These are phyloP conservation scores for Jaminaea rosea DNA, from an alignment of 1,284 basidiomycete genomes.

Conservation along the genomic window DNA sequence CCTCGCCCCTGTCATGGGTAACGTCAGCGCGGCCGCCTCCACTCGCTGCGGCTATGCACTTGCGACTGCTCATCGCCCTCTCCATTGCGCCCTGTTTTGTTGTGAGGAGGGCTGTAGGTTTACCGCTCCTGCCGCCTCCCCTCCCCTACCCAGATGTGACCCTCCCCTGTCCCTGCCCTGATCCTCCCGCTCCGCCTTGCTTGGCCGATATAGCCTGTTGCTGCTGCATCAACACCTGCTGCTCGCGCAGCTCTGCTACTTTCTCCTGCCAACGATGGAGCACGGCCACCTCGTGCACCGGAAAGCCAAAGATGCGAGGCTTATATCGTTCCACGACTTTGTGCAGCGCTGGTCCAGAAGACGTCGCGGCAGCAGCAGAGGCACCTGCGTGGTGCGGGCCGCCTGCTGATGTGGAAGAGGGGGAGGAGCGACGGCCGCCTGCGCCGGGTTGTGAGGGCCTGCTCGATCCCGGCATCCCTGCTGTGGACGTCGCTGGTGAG, in stretches of 20 bases:
- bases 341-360: neutral
- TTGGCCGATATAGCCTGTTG: constrained; percentile 1
- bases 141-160: neutral
- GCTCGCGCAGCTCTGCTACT: neutral
- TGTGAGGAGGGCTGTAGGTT: no score
- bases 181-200: neutral
- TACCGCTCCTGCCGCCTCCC: neutral
- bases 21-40: no score
- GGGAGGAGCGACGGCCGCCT: neutral
- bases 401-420: no score
- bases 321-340: constrained; percentile 35
- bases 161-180: neutral
- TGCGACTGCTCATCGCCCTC: no score
- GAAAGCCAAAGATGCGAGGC: constrained; percentile 46
- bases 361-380: no score
- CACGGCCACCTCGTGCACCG: constrained; percentile 41
- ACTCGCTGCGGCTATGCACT: no score
- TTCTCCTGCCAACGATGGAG: constrained; percentile 44
- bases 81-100: no score
- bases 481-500: no score
- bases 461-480: no score
- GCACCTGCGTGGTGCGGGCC: no score
- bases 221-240: constrained; percentile 7
- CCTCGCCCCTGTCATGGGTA: no score
- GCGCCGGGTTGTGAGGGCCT: neutral